A percentile compares a stretch with the other conserved stretches of the same genome.
Evolutionary conservation across 306 rosid genomes (phyloP).

Genomic region (Senna siamea): DNA sequence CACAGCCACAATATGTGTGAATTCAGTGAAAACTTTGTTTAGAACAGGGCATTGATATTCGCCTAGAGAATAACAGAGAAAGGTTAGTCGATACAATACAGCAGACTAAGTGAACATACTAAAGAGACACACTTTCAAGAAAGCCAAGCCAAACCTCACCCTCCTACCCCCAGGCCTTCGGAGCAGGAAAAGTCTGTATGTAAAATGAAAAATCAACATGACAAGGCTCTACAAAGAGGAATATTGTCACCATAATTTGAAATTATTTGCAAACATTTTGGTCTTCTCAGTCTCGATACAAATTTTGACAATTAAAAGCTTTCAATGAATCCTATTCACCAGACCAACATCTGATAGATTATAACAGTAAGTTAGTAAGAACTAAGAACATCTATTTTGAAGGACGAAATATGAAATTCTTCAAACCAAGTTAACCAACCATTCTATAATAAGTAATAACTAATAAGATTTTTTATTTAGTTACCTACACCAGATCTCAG

Average conservation of each 20-base stretch:
- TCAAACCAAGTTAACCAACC: neutral
- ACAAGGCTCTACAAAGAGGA: neutral
- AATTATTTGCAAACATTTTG: neutral
- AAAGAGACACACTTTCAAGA: constrained; percentile 9
- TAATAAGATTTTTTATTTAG: neutral
- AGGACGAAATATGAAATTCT: neutral
- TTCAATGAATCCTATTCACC: neutral
- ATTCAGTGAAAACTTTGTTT: constrained; percentile 96
- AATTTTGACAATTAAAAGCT: constrained; percentile 26
- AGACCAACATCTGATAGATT: constrained; percentile 20
- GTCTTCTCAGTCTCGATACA: constrained; percentile 9
- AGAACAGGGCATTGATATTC: constrained; percentile 95
- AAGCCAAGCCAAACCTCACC: constrained; percentile 10
- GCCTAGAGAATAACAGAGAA: constrained; percentile 55
- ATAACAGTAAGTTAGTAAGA: too few species aligned
- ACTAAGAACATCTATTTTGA: constrained; percentile 2
- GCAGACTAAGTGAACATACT: neutral
- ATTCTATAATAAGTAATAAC: neutral
- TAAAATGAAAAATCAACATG: constrained; percentile 27
- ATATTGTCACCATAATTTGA: constrained; percentile 3
- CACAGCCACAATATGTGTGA: constrained; percentile 90
- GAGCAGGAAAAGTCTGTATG: constrained; percentile 6
- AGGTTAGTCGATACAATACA: constrained; percentile 19
- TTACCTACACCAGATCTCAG: too few species aligned
- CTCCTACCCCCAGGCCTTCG: constrained; percentile 22